phyloP scores from a whole-genome alignment of 176 grass and related monocot genomes.

The Oropetium thomaeum region DNA sequence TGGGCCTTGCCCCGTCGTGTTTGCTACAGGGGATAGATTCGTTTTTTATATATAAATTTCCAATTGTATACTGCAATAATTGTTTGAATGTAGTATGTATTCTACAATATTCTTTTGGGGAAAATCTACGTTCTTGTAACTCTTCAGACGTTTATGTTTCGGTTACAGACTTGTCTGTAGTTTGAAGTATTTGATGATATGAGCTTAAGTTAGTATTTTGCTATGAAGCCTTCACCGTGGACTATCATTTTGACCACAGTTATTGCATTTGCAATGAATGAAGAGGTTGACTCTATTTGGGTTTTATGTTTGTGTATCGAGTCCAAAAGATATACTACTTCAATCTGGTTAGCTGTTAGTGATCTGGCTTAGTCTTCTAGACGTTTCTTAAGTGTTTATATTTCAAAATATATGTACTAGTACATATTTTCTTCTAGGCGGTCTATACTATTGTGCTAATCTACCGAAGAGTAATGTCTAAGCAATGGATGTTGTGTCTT shows the following conservation, averaged over 20 bases:
- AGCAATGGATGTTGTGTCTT: slow-evolving; percentile 46
- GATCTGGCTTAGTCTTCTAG: slow-evolving; percentile 9
- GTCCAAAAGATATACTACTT: slow-evolving; percentile 7
- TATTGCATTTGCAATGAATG: slow-evolving; percentile 21
- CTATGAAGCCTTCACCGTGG: slow-evolving; percentile 12
- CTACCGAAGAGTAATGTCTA: slow-evolving; percentile 31
- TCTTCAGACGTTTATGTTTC: slow-evolving; percentile 22
- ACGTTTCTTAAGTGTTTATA: no score
- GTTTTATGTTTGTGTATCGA: slow-evolving; percentile 17
- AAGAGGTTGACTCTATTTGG: background rate
- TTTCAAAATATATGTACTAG: no score
- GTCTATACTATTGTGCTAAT: background rate
- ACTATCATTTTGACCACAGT: slow-evolving; percentile 11
- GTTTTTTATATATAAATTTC: slow-evolving; percentile 53
- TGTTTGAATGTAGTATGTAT: slow-evolving; percentile 12
- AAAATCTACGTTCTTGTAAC: slow-evolving; percentile 32
- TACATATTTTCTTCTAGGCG: background rate
- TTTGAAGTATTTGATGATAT: slow-evolving; percentile 9
- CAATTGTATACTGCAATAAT: slow-evolving; percentile 25
- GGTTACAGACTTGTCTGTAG: slow-evolving; percentile 10
- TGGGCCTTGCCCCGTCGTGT: slow-evolving; percentile 53
- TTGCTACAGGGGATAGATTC: slow-evolving; percentile 30
- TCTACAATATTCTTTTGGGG: slow-evolving; percentile 33
- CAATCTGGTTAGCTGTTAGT: background rate
- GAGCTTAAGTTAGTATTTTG: background rate